Evolutionary conservation across 1,284 basidiomycete species (phyloP).

Genomic region (Ustilago lituana): DNA sequence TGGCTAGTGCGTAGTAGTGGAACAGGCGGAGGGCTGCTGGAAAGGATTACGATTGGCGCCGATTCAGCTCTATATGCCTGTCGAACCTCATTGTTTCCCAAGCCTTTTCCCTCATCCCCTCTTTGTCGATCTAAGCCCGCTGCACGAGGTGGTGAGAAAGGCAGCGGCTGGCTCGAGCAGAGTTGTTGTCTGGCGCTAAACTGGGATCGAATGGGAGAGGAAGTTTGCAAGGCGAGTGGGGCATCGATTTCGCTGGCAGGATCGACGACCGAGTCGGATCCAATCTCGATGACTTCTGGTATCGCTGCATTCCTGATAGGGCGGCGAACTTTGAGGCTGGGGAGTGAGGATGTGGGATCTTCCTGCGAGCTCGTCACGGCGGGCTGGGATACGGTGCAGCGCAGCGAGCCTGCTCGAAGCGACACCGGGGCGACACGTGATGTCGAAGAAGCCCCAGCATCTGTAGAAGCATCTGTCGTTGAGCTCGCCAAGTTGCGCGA

Average conservation of each 20-base stretch:
- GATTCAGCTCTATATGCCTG: slow-evolving; percentile 12
- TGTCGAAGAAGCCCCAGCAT: not conserved
- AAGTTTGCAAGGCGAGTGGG: slow-evolving; percentile 5
- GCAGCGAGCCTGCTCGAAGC: slow-evolving; percentile 18
- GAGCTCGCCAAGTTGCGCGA: too few relatives aligned
- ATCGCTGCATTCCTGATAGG: not conserved
- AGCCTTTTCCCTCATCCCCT: too few relatives aligned
- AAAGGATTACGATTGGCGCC: slow-evolving; percentile 38
- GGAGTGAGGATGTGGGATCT: slow-evolving; percentile 18
- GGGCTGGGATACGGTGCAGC: slow-evolving; percentile 36
- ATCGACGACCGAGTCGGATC: slow-evolving; percentile 35
- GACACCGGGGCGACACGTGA: slow-evolving; percentile 10
- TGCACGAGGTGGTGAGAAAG: slow-evolving; percentile 18
- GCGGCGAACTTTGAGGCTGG: slow-evolving; percentile 5
- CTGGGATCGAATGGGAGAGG: slow-evolving; percentile 38
- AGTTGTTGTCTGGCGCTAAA: slow-evolving; percentile 19
- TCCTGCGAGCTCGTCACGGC: slow-evolving; percentile 28
- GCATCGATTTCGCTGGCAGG: slow-evolving; percentile 23
- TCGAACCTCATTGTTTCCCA: too few relatives aligned
- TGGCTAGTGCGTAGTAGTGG: slow-evolving; percentile 17
- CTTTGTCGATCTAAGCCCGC: too few relatives aligned
- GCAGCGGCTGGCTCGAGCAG: slow-evolving; percentile 28
- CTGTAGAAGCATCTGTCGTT: not conserved
- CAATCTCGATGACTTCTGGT: slow-evolving; percentile 39
- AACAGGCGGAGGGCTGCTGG: slow-evolving; percentile 37